Evolutionary conservation across 257 asterid species (phyloP), one percentile per base, ranked within the genome.

Genomic region (Capsicum chinense): DNA sequence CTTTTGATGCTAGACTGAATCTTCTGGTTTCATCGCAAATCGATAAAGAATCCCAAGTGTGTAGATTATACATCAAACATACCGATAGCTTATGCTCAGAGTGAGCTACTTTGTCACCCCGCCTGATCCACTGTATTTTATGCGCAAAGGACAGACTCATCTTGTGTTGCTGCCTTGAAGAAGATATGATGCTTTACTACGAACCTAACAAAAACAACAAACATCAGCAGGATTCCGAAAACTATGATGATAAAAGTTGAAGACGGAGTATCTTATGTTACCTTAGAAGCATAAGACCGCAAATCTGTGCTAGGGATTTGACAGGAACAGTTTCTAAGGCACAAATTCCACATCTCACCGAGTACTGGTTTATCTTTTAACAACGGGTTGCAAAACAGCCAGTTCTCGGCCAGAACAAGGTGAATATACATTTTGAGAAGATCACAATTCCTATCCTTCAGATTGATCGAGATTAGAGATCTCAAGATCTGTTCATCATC

Each of bases 161-260:
- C 88, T 88, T 85, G 84, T 85, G 67, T 89, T 85, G 88, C 74
- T 87, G 89, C 95, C 89, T 86, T 96, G 99, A 67, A 93, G 98
- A 87, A 96, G 97, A 91, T 92, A 96, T 3, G 98, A 90, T 84
- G 98, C 99, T 90, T 92, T 96, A 87, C 95, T 92, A 13, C 98
- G 93, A 50, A 96, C 98, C 99, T 96, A 94, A 52, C 89, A 89
- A 7, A 58, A 78, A 70, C 14, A n/a, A 69, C 73, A 44, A 50
- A 80, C 11, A 13, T 56, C 54, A 70, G 68, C 13, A 3, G 26
- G 21, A 17, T 7, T 47, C 56, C 48, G 63, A 4, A 76, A 68
- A 33, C 64, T 52, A 52, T 13, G 63, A 74, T 74, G 8, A 74
- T 74, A 21, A 13, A 52, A 50, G 39, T 50, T 50, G 7, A 50